Evolutionary conservation across 2,329 filamentous ascomycete genomes (phyloP), one percentile per base, ranked within the genome.

Genomic region (Ophiostoma quercus): DNA sequence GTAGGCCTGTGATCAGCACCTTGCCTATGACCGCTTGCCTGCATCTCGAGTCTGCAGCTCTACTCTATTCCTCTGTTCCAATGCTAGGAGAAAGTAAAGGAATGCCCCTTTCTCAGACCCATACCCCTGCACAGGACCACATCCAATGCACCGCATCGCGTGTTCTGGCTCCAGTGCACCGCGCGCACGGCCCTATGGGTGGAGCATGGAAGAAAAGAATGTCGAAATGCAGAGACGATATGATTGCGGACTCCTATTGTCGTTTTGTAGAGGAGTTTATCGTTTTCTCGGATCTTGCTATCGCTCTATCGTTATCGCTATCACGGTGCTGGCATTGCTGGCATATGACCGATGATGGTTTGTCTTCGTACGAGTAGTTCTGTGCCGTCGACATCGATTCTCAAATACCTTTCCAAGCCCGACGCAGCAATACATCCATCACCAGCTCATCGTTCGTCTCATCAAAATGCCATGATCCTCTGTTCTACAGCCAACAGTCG

Each of bases 141-240:
- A 32, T 25, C n/a, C 22, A 57, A 14, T 57, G 51, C 51, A 57
- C 51, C 51, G 22, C 51, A 63, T 63, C 54, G 54, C 54, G 54
- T 60, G 54, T 60, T 60, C 65, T 16, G 54, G 51, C 51, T 54
- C 47, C 47, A 54, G 47, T 54, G 47, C n/a, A 25, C 47, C n/a
- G 51, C 51, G 60, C 69, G 69, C 69, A 70, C 69, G 69, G 69
- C 47, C 69, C 69, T 62, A 60, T 39, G 39, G 19, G 69, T 70
- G 67, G 66, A 34, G 43, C 29, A 11, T 62, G 22, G 22, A 66
- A 12, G n/a, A 11, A n/a, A 25, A 54, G 16, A 47, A 37, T 16
- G 11, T 57, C 29, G 25, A 25, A 67, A 34, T 32, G 8, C 12
- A 29, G 25, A 29, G 25, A 41, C 39, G 12, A 41, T 41, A 41